Percentiles rank a stretch among this genome's conserved stretches.
phyloP scores from a whole-genome alignment of 225 moss, liverwort and hornwort genomes.

The Pseudisothecium myosuroides region DNA sequence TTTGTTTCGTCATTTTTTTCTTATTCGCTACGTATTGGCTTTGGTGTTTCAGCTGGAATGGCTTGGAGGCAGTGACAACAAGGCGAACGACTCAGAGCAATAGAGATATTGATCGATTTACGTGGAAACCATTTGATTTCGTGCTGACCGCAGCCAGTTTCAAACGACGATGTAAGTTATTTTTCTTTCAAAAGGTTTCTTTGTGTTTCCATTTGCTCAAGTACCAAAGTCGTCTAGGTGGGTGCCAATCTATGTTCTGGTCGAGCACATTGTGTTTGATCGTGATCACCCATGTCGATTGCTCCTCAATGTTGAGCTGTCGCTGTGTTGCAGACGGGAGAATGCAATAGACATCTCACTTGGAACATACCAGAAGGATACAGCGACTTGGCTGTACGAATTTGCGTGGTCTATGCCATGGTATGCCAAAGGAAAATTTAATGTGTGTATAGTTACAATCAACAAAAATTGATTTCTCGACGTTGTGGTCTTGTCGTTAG shows the following conservation, averaged over 20 bases:
- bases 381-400: not conserved
- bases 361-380: not conserved
- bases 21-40: not conserved
- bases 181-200: not conserved
- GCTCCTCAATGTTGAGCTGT: not conserved
- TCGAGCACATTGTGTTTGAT: not conserved
- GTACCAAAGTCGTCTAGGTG: not conserved
- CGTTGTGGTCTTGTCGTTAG: not conserved
- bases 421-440: not conserved
- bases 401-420: not conserved
- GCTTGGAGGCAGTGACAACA: slow-evolving; percentile 27
- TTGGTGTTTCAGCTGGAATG: slow-evolving; percentile 33
- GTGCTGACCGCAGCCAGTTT: not conserved
- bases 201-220: not conserved
- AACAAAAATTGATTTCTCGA: not conserved
- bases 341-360: not conserved
- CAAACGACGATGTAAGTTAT: slow-evolving; percentile 4
- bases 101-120: not conserved
- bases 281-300: not conserved
- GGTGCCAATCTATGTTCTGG: not conserved
- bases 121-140: not conserved
- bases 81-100: slow-evolving; percentile 15
- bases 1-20: not conserved
- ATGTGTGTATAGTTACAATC: slow-evolving; percentile 4
- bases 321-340: slow-evolving; percentile 5